Conservation (phyloP, 495 filamentous ascomycete genomes). For the Thermothielavioides terrestris region DNA sequence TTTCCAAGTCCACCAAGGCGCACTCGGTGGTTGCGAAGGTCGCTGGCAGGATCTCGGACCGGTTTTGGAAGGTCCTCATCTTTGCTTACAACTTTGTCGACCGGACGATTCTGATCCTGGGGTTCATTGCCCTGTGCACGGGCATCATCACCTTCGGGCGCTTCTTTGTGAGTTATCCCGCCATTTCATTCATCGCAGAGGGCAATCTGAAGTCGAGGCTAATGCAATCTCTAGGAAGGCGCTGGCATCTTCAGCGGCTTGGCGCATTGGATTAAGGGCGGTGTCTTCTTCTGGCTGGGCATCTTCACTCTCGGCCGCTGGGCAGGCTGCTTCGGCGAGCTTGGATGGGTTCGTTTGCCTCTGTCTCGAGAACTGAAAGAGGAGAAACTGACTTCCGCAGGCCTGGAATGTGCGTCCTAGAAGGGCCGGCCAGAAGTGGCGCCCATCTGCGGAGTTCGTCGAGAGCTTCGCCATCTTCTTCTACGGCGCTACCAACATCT, state of each 20-base stretch:
- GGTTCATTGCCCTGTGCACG: slow-evolving; percentile 51
- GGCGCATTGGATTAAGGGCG: slow-evolving; percentile 92
- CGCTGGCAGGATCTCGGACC: slow-evolving; percentile 30
- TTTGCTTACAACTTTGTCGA: slow-evolving; percentile 37
- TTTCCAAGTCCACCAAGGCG: slow-evolving; percentile 9
- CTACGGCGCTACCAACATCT: slow-evolving; percentile 85
- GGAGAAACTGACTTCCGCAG: slow-evolving; percentile 18
- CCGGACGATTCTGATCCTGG: slow-evolving; percentile 41
- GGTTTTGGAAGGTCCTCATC: slow-evolving; percentile 35
- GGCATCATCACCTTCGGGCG: slow-evolving; percentile 51
- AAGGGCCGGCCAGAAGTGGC: slow-evolving; percentile 49
- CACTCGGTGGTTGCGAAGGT: slow-evolving; percentile 24
- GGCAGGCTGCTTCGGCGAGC: slow-evolving; percentile 81
- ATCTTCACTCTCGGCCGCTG: slow-evolving; percentile 81
- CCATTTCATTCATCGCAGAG: too few species aligned
- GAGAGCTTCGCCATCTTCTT: slow-evolving; percentile 83
- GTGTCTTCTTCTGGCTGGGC: slow-evolving; percentile 96
- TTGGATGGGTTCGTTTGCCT: slow-evolving; percentile 64
- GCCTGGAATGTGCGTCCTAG: slow-evolving; percentile 84
- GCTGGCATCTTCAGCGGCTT: slow-evolving; percentile 56
- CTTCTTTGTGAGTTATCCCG: slow-evolving; percentile 45
- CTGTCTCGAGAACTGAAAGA: not conserved
- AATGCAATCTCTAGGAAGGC: slow-evolving; percentile 19
- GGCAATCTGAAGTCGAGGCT: too few species aligned
- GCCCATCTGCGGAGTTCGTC: slow-evolving; percentile 78